phyloP scores from a whole-genome alignment of 164 flowering plant species.

The Sextonia rubra region DNA sequence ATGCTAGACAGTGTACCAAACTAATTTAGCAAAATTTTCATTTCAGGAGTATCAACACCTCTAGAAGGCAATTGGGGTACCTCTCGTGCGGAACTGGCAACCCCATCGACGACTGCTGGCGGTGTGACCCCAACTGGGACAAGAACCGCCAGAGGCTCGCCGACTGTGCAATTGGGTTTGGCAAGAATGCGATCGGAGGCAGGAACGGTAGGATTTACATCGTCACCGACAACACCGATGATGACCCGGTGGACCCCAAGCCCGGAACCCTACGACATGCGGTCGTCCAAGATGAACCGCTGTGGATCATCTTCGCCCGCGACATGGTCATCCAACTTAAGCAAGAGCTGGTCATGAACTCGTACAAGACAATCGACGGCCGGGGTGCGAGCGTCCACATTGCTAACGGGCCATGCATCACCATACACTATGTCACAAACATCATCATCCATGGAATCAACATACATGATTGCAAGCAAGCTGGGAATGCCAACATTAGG shows the following conservation, averaged over 20 bases:
- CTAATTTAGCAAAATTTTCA: not conserved
- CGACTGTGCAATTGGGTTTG: slow-evolving; percentile 77
- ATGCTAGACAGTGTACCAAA: no score
- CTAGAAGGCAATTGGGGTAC: slow-evolving; percentile 51
- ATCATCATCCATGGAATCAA: slow-evolving; percentile 73
- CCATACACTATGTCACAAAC: slow-evolving; percentile 61
- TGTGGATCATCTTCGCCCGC: slow-evolving; percentile 66
- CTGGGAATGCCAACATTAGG: slow-evolving; percentile 54
- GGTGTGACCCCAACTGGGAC: slow-evolving; percentile 67
- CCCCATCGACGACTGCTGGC: slow-evolving; percentile 87
- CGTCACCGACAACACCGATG: slow-evolving; percentile 49
- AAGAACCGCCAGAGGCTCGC: slow-evolving; percentile 58
- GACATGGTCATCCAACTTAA: slow-evolving; percentile 71
- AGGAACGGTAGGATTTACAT: slow-evolving; percentile 55
- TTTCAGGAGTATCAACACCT: slow-evolving; percentile 48
- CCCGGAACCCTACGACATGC: slow-evolving; percentile 62
- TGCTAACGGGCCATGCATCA: slow-evolving; percentile 81
- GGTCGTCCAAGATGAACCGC: slow-evolving; percentile 52
- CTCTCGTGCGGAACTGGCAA: slow-evolving; percentile 64
- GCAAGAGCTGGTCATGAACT: slow-evolving; percentile 66
- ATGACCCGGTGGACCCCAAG: slow-evolving; percentile 60
- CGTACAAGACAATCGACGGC: slow-evolving; percentile 77
- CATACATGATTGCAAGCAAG: slow-evolving; percentile 69
- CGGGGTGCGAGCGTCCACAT: slow-evolving; percentile 73
- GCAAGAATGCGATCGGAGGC: slow-evolving; percentile 72